These are phyloP conservation scores for Mortierella claussenii DNA, from an alignment of 192 early-diverging fungal genomes.

Conservation along the genomic window DNA sequence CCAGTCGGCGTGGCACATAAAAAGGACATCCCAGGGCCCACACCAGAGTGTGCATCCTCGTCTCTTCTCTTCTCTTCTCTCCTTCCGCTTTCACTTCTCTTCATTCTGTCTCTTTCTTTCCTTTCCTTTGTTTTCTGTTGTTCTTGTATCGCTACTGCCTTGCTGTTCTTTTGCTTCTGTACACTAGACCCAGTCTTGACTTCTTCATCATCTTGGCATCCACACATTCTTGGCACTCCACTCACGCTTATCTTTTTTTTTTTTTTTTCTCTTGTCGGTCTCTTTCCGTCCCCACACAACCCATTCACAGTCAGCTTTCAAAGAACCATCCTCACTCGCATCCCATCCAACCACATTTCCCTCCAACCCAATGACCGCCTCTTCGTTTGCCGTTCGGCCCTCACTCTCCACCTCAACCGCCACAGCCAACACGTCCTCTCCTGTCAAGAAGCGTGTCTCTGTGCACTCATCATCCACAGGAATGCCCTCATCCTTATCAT, in stretches of 20 bases:
- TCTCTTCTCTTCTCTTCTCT: not conserved
- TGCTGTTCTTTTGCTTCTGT: not conserved
- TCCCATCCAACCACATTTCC: not conserved
- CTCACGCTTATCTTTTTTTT: not conserved
- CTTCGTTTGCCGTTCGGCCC: constrained; percentile 9
- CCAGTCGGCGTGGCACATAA: no score
- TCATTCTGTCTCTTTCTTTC: not conserved
- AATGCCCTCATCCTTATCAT: no score
- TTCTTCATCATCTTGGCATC: not conserved
- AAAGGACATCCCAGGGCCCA: no score
- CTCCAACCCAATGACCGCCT: constrained; percentile 9
- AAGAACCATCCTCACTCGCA: no score
- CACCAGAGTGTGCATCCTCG: no score
- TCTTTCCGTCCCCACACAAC: not conserved
- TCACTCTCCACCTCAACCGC: not conserved
- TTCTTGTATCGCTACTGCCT: no score
- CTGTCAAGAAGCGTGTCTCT: not conserved
- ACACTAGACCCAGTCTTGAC: not conserved
- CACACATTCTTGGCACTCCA: no score
- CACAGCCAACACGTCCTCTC: not conserved
- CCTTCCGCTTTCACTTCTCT: not conserved
- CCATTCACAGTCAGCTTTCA: not conserved
- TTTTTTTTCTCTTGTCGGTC: not conserved
- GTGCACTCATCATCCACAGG: not conserved
- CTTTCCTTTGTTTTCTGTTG: not conserved